These are phyloP conservation scores for Hypocrella siamensis DNA, from an alignment of 2,329 filamentous ascomycete species.

Conservation along the genomic window DNA sequence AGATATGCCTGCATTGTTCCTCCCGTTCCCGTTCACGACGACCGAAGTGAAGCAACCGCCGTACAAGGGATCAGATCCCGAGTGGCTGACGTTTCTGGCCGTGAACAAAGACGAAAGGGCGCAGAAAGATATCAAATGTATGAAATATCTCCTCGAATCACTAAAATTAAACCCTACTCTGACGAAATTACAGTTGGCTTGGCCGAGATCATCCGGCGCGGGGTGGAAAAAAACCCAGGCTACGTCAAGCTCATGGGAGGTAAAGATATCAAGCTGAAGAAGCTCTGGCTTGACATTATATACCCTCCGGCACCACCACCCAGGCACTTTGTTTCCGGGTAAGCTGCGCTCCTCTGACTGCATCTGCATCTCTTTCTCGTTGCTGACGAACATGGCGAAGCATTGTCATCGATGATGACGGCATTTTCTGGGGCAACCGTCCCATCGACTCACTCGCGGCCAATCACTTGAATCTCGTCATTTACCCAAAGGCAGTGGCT, in stretches of 20 bases:
- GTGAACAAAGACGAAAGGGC: slow-evolving; percentile 37
- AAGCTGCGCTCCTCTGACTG: not conserved
- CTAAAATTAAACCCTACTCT: not conserved
- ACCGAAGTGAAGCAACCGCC: slow-evolving; percentile 29
- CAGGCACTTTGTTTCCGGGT: slow-evolving; percentile 44
- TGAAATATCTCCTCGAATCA: slow-evolving; percentile 7
- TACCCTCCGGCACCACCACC: slow-evolving; percentile 45
- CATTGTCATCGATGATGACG: slow-evolving; percentile 32
- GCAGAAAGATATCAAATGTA: slow-evolving; percentile 30
- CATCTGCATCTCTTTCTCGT: slow-evolving; percentile 1
- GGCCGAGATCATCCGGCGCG: slow-evolving; percentile 17
- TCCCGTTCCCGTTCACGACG: slow-evolving; percentile 46
- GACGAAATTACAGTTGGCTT: slow-evolving; percentile 13
- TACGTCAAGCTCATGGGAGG: slow-evolving; percentile 29
- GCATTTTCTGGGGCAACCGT: slow-evolving; percentile 28
- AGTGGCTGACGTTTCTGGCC: slow-evolving; percentile 45
- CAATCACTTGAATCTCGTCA: slow-evolving; percentile 26
- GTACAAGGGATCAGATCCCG: slow-evolving; percentile 42
- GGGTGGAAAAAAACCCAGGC: slow-evolving; percentile 23
- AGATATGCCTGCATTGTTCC: slow-evolving; percentile 32
- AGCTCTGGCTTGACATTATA: slow-evolving; percentile 44
- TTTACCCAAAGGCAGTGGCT: slow-evolving; percentile 38
- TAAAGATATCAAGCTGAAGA: slow-evolving; percentile 29
- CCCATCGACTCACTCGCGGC: slow-evolving; percentile 32
- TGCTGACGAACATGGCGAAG: slow-evolving; percentile 15